Evolutionary conservation across 2,329 filamentous ascomycete genomes (phyloP), one percentile per base, ranked within the genome.

Genomic region (Alternaria sp.): DNA sequence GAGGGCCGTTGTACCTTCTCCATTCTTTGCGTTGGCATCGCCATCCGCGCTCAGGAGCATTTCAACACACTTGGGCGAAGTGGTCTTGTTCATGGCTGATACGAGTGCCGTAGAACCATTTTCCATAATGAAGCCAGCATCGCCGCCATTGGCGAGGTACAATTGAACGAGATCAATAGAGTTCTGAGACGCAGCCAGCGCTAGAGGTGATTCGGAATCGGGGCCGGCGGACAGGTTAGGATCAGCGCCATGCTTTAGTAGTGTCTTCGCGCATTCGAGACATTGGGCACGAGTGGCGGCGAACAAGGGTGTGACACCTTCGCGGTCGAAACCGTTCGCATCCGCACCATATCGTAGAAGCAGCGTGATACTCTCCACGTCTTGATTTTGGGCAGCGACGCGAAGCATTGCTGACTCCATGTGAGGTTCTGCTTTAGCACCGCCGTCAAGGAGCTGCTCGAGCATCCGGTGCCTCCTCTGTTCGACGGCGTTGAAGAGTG

Each of bases 401-500:
- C 73, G 67, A 11, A 79, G 66, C 75, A 78, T 76, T 19, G 65
- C 63, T n/a, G 74, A 71, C 62, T 79, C 76, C 50, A 74, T 67
- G 7, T 66, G 66, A 9, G 70, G 61, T 53, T 79, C 75, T 25
- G 72, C 70, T 57, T 67, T 73, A 9, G 74, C 70, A 11, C 76
- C 76, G n/a, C 74, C 67, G 13, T 79, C 74, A 8, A 79, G 67
- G 12, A 79, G 62, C 50, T 79, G 74, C 55, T 77, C 74, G 12
- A 79, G 68, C 12, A 87, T 87, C 11, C 88, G 88, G 64, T 91
- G 90, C 77, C 90, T 89, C 67, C 90, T 82, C 5, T 91, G 83
- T 54, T 85, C 85, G 0, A 88, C 87, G 4, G 85, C 88, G 21
- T 87, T 85, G 83, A 84, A 15, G 78, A 83, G 65, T 23, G 70